Conservation (phyloP, 495 filamentous ascomycete genomes). For the Penicillium goetzii region DNA sequence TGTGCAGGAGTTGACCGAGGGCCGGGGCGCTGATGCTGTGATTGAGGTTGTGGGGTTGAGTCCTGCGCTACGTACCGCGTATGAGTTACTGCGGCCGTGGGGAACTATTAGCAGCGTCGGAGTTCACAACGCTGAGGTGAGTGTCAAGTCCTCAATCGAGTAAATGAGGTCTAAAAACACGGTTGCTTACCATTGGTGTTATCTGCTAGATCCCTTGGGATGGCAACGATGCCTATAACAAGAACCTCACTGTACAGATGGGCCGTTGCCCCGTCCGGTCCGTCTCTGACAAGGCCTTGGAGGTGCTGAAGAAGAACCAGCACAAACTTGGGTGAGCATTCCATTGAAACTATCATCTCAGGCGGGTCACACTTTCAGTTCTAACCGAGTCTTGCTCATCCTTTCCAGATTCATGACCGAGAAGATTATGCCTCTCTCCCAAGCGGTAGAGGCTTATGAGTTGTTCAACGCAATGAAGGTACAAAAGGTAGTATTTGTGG, state of each 20-base stretch:
- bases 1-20: slow-evolving; percentile 76
- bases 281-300: slow-evolving; percentile 77
- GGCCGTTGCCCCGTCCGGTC: slow-evolving; percentile 90
- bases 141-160: slow-evolving; percentile 1
- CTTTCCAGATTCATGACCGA: slow-evolving; percentile 82
- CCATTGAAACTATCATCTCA: slow-evolving; percentile 10
- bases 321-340: slow-evolving; percentile 71
- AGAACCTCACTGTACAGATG: slow-evolving; percentile 92
- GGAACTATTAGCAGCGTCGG: slow-evolving; percentile 87
- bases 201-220: slow-evolving; percentile 74
- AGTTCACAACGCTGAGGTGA: slow-evolving; percentile 86
- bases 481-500: slow-evolving; percentile 76
- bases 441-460: slow-evolving; percentile 87
- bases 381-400: not conserved
- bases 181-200: not conserved
- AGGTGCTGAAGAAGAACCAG: slow-evolving; percentile 79
- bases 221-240: slow-evolving; percentile 81
- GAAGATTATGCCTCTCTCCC: slow-evolving; percentile 84
- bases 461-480: slow-evolving; percentile 91
- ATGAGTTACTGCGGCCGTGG: slow-evolving; percentile 85
- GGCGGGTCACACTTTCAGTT: not conserved
- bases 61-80: slow-evolving; percentile 79
- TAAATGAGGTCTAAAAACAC: not conserved
- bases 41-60: slow-evolving; percentile 91
- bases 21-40: slow-evolving; percentile 86